Evolutionary conservation across 2,329 filamentous ascomycete species (phyloP).

Genomic region (Aspergillus viridinutans): DNA sequence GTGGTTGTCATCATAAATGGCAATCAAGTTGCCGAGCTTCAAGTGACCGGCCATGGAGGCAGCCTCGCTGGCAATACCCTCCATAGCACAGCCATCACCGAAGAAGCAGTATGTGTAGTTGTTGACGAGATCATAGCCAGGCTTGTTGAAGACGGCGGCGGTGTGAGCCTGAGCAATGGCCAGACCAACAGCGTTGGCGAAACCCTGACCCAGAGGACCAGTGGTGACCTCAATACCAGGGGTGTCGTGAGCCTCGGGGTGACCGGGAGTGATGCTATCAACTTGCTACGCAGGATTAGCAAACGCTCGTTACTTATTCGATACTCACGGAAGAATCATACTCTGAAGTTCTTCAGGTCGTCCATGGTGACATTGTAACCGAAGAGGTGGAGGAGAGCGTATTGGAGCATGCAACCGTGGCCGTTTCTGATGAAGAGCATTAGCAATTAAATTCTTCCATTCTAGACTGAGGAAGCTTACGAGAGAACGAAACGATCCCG

Average conservation of each 20-base stretch:
- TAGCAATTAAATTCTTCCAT: constrained; percentile 7
- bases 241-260: constrained; percentile 95
- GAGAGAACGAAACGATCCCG: constrained; percentile 98
- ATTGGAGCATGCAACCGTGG: constrained; percentile 99
- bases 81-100: constrained; percentile 97
- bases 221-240: constrained; percentile 97
- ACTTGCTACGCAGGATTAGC: constrained; percentile 49
- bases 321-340: constrained; percentile 48
- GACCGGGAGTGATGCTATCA: constrained; percentile 84
- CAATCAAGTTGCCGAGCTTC: constrained; percentile 95
- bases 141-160: constrained; percentile 92
- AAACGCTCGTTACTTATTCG: neutral
- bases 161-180: constrained; percentile 95
- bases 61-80: constrained; percentile 93
- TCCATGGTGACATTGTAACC: constrained; percentile 83
- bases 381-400: constrained; percentile 94
- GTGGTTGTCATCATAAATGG: constrained; percentile 97
- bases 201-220: constrained; percentile 94
- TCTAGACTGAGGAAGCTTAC: constrained; percentile 60
- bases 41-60: constrained; percentile 90
- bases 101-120: constrained; percentile 98
- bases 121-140: constrained; percentile 82
- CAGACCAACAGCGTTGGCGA: constrained; percentile 95
- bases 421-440: constrained; percentile 67
- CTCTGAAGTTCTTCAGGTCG: constrained; percentile 93